Percentiles rank a stretch among this genome's conserved stretches.
These are phyloP conservation scores for Cladosporium oxysporum DNA, from an alignment of 2,329 filamentous ascomycete species.

Conservation along the genomic window DNA sequence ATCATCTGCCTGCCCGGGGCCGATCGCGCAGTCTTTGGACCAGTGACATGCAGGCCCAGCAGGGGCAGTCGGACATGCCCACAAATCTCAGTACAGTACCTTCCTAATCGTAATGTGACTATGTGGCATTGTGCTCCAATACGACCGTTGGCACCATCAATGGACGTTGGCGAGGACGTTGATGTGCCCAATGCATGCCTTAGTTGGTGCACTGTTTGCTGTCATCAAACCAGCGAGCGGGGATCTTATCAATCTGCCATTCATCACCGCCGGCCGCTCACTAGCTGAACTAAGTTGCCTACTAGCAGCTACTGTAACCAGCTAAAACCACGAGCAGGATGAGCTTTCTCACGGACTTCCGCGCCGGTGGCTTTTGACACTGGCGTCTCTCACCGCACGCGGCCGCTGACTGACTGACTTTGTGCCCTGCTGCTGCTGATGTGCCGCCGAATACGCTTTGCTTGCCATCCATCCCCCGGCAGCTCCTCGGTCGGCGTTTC, in stretches of 20 bases:
- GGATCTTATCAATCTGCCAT: background rate
- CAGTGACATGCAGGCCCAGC: background rate
- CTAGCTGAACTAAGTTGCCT: background rate
- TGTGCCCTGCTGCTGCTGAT: background rate
- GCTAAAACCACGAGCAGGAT: background rate
- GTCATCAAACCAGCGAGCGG: background rate
- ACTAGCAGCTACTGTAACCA: background rate
- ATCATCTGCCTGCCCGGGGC: background rate
- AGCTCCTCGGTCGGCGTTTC: conserved; percentile 1
- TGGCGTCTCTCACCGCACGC: background rate
- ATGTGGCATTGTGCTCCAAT: background rate
- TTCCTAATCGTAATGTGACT: background rate
- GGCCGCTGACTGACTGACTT: conserved; percentile 3
- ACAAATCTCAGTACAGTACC: too few species aligned
- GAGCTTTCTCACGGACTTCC: background rate
- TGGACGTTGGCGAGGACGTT: background rate
- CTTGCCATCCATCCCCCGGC: background rate
- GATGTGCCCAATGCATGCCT: background rate
- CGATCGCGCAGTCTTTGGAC: background rate
- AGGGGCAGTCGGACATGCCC: background rate
- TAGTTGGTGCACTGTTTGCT: background rate
- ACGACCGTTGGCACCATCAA: background rate
- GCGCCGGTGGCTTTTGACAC: background rate
- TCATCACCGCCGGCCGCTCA: background rate
- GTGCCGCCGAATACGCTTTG: background rate